Percentiles rank a stretch among this genome's conserved stretches.
Conservation (phyloP, 306 rosid genomes). For the Cucumis cinereus region DNA sequence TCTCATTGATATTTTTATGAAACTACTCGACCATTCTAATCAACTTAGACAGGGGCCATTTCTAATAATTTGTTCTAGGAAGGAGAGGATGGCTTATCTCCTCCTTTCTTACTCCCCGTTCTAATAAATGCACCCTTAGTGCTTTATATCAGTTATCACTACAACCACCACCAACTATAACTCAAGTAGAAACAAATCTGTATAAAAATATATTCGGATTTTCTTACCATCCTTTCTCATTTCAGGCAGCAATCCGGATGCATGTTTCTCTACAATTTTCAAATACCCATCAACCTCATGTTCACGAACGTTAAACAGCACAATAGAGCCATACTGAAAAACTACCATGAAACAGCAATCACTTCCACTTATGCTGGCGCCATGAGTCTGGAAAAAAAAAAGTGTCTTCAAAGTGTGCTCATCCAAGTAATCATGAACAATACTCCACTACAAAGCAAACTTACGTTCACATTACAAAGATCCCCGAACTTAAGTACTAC, state of each 20-base stretch:
- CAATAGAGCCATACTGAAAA: slow-evolving; percentile 93
- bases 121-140: not conserved
- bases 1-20: not conserved
- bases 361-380: slow-evolving; percentile 59
- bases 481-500: slow-evolving; percentile 75
- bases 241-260: slow-evolving; percentile 84
- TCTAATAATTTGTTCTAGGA: not conserved
- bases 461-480: slow-evolving; percentile 41
- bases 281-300: slow-evolving; percentile 58
- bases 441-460: slow-evolving; percentile 1
- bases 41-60: not conserved
- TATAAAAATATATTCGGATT: not conserved
- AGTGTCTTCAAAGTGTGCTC: not conserved
- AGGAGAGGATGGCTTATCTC: not conserved
- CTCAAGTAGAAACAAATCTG: not conserved
- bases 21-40: not conserved
- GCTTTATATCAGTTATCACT: not conserved
- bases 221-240: slow-evolving; percentile 93
- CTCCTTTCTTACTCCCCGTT: not conserved
- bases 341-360: slow-evolving; percentile 75
- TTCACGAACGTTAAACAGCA: slow-evolving; percentile 73
- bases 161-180: not conserved
- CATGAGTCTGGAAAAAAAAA: slow-evolving; percentile 31
- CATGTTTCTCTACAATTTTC: slow-evolving; percentile 65
- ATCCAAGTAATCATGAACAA: not conserved